Percentiles rank a stretch among this genome's conserved stretches.
Conservation (phyloP, 345 rosid species). For the Moringa oleifera region DNA sequence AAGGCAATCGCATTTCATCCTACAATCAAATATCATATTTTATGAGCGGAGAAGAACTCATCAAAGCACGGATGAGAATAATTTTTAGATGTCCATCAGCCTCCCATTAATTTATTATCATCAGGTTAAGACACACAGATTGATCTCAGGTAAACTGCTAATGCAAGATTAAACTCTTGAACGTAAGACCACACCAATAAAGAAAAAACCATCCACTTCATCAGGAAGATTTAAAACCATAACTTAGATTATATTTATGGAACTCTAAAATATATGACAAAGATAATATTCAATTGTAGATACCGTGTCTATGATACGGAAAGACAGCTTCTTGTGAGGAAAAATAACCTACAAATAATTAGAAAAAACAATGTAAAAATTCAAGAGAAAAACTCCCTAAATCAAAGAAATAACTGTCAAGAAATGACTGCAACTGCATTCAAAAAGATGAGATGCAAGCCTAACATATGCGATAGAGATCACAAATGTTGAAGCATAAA, state of each 20-base stretch:
- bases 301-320: slow-evolving; percentile 96
- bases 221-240: neutral
- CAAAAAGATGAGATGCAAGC: neutral
- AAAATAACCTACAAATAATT: slow-evolving; percentile 65
- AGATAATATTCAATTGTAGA: slow-evolving; percentile 21
- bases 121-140: neutral
- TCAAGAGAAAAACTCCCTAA: slow-evolving; percentile 6
- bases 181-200: too few relatives aligned
- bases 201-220: neutral
- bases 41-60: too few relatives aligned
- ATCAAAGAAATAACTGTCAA: slow-evolving; percentile 4
- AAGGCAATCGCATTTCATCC: neutral
- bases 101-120: too few relatives aligned
- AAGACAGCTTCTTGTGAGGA: slow-evolving; percentile 92
- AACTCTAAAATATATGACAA: neutral
- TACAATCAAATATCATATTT: too few relatives aligned
- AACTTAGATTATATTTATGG: neutral
- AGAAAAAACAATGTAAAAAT: slow-evolving; percentile 17
- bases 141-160: neutral
- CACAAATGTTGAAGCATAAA: slow-evolving; percentile 25
- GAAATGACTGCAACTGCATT: neutral
- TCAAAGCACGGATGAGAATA: too few relatives aligned
- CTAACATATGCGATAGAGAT: slow-evolving; percentile 18
- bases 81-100: too few relatives aligned
- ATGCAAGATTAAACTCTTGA: too few relatives aligned